Percentiles rank a stretch among this genome's conserved stretches.
These are phyloP conservation scores for Capillidium heterosporum DNA, from an alignment of 371 early-diverging fungal species.

Conservation along the genomic window DNA sequence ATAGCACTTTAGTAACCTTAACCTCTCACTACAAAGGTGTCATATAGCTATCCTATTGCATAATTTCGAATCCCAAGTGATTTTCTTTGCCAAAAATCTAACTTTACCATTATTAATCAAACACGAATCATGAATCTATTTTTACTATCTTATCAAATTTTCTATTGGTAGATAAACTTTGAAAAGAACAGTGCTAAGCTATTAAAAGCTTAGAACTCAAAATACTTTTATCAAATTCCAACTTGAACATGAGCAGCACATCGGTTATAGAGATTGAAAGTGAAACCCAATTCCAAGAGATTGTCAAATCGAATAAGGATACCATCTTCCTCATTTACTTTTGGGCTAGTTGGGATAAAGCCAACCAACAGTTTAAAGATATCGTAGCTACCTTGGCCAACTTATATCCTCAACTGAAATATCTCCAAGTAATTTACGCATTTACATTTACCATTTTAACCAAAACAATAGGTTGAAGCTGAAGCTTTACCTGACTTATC, in stretches of 20 bases:
- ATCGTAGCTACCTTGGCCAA: constrained; percentile 66
- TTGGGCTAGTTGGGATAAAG: constrained; percentile 81
- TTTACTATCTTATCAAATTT: too few species aligned
- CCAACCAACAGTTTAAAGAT: constrained; percentile 79
- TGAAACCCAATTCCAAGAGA: neutral
- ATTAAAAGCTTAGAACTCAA: too few species aligned
- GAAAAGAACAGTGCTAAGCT: too few species aligned
- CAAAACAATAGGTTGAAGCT: constrained; percentile 52
- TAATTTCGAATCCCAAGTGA: too few species aligned
- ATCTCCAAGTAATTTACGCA: constrained; percentile 39
- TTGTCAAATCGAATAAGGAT: constrained; percentile 9
- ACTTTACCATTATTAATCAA: too few species aligned
- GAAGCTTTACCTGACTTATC: constrained; percentile 79
- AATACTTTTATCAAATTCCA: too few species aligned
- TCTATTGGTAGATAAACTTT: too few species aligned
- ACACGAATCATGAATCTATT: too few species aligned
- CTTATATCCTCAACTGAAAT: constrained; percentile 52
- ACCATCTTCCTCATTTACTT: constrained; percentile 45
- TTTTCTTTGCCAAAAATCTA: too few species aligned
- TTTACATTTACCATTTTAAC: neutral
- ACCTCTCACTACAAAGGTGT: too few species aligned
- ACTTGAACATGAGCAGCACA: neutral
- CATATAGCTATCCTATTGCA: too few species aligned
- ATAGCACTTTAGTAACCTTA: too few species aligned
- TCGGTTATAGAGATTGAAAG: neutral